phyloP scores from a whole-genome alignment of 1,139 yeast genomes.

The Blastobotrys indianensis region DNA sequence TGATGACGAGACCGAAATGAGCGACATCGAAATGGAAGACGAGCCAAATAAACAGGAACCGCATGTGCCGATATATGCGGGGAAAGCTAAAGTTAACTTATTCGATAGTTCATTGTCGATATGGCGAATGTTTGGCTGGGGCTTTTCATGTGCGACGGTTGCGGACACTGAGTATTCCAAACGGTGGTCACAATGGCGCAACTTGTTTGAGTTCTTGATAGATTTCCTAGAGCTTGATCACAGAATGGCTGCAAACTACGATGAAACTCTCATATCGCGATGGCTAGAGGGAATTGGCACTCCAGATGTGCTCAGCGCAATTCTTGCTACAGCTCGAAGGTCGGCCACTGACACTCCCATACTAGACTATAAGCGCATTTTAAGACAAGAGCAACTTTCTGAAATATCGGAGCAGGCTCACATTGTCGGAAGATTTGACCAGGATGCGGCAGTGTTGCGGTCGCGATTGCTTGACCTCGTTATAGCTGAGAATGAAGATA shows the following conservation, averaged over 20 bases:
- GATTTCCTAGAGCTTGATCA: slow-evolving; percentile 16
- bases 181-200: slow-evolving; percentile 18
- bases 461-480: slow-evolving; percentile 11
- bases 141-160: slow-evolving; percentile 18
- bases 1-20: neutral
- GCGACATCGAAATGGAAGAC: neutral
- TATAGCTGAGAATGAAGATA: too few relatives aligned
- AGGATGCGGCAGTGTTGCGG: slow-evolving; percentile 10
- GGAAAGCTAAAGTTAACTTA: neutral
- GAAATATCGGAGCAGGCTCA: neutral
- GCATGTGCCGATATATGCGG: neutral
- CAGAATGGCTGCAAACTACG: neutral
- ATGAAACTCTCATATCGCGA: neutral
- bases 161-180: slow-evolving; percentile 12
- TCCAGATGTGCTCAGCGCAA: slow-evolving; percentile 3
- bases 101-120: slow-evolving; percentile 2
- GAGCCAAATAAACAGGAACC: neutral
- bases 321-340: slow-evolving; percentile 3
- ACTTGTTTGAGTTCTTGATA: slow-evolving; percentile 14
- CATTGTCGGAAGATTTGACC: slow-evolving; percentile 8
- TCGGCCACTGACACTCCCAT: neutral
- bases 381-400: slow-evolving; percentile 3
- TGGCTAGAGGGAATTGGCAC: slow-evolving; percentile 2
- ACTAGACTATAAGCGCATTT: neutral
- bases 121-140: slow-evolving; percentile 21